These are phyloP conservation scores for Butyriboletus loyo DNA, from an alignment of 768 basidiomycete genomes.

Conservation along the genomic window DNA sequence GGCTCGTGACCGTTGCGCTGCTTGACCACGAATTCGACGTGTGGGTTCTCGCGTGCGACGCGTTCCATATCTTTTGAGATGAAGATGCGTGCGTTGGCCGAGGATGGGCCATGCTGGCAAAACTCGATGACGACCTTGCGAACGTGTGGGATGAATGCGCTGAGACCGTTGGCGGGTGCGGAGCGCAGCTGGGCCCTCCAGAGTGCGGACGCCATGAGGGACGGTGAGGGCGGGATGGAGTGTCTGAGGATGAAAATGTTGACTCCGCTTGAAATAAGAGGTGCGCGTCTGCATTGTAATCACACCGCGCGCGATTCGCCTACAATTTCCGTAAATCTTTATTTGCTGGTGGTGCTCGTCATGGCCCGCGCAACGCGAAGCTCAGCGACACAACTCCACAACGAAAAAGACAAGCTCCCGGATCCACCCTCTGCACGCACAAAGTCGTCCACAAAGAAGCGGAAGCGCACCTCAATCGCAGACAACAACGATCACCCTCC, in stretches of 20 bases:
- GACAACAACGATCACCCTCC: slow-evolving; percentile 48
- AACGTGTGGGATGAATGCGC: slow-evolving; percentile 70
- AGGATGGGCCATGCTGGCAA: slow-evolving; percentile 81
- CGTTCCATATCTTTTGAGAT: slow-evolving; percentile 58
- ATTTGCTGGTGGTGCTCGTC: slow-evolving; percentile 14
- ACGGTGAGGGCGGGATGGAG: not conserved
- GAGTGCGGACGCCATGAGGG: slow-evolving; percentile 38
- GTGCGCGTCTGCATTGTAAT: slow-evolving; percentile 12
- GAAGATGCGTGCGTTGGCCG: slow-evolving; percentile 66
- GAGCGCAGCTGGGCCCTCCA: slow-evolving; percentile 52
- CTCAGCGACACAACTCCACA: slow-evolving; percentile 43
- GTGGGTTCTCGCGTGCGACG: slow-evolving; percentile 71
- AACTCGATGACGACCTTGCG: slow-evolving; percentile 87
- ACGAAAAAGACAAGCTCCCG: slow-evolving; percentile 28
- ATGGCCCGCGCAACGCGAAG: slow-evolving; percentile 79
- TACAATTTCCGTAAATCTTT: slow-evolving; percentile 27
- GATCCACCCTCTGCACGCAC: slow-evolving; percentile 27
- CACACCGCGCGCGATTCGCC: slow-evolving; percentile 22
- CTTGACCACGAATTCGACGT: slow-evolving; percentile 81
- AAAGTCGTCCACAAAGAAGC: slow-evolving; percentile 51
- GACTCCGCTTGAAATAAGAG: slow-evolving; percentile 9
- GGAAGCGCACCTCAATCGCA: slow-evolving; percentile 51
- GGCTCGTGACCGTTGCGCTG: slow-evolving; percentile 75
- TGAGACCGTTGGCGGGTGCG: slow-evolving; percentile 69
- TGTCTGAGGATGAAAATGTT: slow-evolving; percentile 28